Conservation (phyloP, 2,329 filamentous ascomycete genomes). For the Aspergillus sp. region DNA sequence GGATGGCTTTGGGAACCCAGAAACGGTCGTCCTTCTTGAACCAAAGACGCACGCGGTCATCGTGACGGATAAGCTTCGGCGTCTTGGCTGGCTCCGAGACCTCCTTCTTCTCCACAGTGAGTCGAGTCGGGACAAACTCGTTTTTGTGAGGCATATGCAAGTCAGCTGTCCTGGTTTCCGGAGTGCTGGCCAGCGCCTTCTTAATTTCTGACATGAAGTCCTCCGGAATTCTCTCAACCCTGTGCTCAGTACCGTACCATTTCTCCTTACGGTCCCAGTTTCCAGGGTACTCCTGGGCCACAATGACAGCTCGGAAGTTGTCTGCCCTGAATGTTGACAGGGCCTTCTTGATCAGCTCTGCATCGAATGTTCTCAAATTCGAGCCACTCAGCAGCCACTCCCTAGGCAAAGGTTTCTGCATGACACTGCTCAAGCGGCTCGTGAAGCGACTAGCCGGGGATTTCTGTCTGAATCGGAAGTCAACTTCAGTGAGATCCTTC, state of each 20-base stretch:
- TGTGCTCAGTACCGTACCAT: slow-evolving; percentile 97
- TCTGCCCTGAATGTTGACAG: slow-evolving; percentile 72
- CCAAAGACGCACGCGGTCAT: slow-evolving; percentile 75
- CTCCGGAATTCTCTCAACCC: slow-evolving; percentile 67
- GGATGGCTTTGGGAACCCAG: slow-evolving; percentile 91
- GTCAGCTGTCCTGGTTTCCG: slow-evolving; percentile 56
- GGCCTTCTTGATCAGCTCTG: slow-evolving; percentile 65
- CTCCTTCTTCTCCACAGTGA: slow-evolving; percentile 93
- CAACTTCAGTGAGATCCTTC: slow-evolving; percentile 81
- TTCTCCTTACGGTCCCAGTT: slow-evolving; percentile 83
- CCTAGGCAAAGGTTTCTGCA: slow-evolving; percentile 84
- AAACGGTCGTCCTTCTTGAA: slow-evolving; percentile 98
- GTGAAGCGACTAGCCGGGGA: slow-evolving; percentile 83
- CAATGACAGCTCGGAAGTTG: slow-evolving; percentile 78
- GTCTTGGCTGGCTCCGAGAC: slow-evolving; percentile 65
- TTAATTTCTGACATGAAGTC: slow-evolving; percentile 68
- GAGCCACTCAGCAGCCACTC: slow-evolving; percentile 82
- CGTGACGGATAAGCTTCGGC: slow-evolving; percentile 79
- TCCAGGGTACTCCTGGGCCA: slow-evolving; percentile 77
- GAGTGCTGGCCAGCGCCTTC: slow-evolving; percentile 53
- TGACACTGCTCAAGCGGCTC: slow-evolving; percentile 72
- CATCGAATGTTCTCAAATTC: slow-evolving; percentile 72
- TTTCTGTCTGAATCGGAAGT: slow-evolving; percentile 94
- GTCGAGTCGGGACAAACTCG: slow-evolving; percentile 86
- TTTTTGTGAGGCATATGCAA: slow-evolving; percentile 88